These are phyloP conservation scores for Ettlia oleoabundans DNA, from an alignment of 139 green algal genomes.

Conservation along the genomic window DNA sequence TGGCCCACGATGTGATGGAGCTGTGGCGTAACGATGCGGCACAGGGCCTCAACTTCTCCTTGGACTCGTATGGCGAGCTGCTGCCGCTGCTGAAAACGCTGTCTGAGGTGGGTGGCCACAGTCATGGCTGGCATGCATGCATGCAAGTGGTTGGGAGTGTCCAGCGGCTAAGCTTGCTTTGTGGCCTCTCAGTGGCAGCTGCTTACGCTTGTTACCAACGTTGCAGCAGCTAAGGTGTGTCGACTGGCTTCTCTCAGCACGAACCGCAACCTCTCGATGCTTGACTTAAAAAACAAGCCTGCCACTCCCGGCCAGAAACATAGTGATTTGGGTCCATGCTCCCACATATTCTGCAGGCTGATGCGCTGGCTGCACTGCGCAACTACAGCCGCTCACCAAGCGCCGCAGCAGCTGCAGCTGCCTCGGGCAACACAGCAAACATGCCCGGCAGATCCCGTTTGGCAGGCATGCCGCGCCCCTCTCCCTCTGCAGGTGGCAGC, in stretches of 20 bases:
- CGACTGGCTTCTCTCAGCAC: too few relatives aligned
- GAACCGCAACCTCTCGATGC: not conserved
- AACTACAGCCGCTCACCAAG: constrained; percentile 28
- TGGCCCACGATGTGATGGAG: constrained; percentile 34
- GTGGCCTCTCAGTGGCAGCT: too few relatives aligned
- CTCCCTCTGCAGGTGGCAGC: not conserved
- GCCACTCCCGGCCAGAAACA: too few relatives aligned
- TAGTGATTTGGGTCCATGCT: not conserved
- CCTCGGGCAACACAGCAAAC: not conserved
- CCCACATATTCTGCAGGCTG: not conserved
- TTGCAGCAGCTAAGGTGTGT: too few relatives aligned
- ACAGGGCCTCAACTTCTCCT: constrained; percentile 24
- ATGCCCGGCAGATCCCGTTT: too few relatives aligned
- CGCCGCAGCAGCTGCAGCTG: not conserved
- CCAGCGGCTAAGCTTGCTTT: too few relatives aligned
- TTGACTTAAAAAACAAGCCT: not conserved
- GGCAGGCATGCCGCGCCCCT: too few relatives aligned
- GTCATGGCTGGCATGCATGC: too few relatives aligned
- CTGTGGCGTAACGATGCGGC: constrained; percentile 21
- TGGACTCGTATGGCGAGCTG: not conserved
- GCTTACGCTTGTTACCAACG: too few relatives aligned
- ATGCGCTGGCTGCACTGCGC: constrained; percentile 19
- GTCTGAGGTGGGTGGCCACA: constrained; percentile 7
- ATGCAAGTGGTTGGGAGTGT: too few relatives aligned
- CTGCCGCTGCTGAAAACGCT: constrained; percentile 23